Base-by-base conservation (phyloP, 2,329 filamentous ascomycete species). In the Colletotrichum eleusines region DNA sequence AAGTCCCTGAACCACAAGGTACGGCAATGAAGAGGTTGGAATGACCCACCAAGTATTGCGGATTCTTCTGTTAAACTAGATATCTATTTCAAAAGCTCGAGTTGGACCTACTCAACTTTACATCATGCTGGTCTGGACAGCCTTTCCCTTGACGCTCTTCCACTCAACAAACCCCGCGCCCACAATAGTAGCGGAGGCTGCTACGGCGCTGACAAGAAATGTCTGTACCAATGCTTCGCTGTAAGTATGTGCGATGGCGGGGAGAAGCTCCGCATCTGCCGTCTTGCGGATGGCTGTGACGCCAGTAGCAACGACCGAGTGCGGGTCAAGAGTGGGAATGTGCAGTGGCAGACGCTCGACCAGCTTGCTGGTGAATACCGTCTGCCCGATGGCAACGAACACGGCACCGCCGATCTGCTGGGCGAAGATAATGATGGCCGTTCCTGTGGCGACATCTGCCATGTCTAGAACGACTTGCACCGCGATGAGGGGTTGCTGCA, bases 101-200 rank as follows among this genome's bases (percentile, higher is more conserved):
- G 5, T 23, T 23, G 8, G 14, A 3, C n/a, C 46, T 35, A 26
- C n/a, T 42, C 50, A 38, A 18, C 26, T 26, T 38, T 57, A 71
- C 14, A 48, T 68, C 14, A 60, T 72, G 16, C 31, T 54, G 14
- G 53, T 18, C 61, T 79, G 77, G 9, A 82, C 72, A 57, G 86
- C 86, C 79, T 86, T 88, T 5, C 86, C 86, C 76, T 88, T 89
- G 28, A 89, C 84, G 69, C 84, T 88, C 81, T 84, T 86, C 85
- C 85, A 87, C 76, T 88, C 86, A 62, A 86, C 81, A 9, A 82
- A 77, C 16, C 81, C 75, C 1, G 81, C 77, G 2, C 84, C 83
- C 26, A 84, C 51, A 53, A 86, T 81, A 0, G 83, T 80, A 7
- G 86, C 74, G 9, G 82, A 80, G 1, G 82, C 83, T 14, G 86